These are phyloP conservation scores for Artomyces pyxidatus DNA, from an alignment of 768 basidiomycete genomes.

Conservation along the genomic window DNA sequence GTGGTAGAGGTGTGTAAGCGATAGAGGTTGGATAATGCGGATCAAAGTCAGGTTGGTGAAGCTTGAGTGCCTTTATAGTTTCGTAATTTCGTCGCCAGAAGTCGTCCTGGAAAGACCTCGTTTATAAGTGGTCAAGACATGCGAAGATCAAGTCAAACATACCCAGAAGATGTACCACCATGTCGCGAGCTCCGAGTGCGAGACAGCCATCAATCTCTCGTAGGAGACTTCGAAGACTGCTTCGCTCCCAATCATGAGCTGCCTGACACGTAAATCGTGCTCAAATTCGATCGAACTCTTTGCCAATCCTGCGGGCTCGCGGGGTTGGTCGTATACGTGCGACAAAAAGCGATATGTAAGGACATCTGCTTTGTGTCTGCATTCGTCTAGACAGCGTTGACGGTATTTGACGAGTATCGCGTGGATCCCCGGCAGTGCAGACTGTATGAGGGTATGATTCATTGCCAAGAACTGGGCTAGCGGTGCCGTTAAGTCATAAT, in stretches of 20 bases:
- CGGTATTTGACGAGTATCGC: constrained; percentile 44
- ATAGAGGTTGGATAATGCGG: constrained; percentile 66
- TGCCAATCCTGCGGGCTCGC: constrained; percentile 34
- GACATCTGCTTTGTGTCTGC: constrained; percentile 40
- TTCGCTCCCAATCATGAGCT: constrained; percentile 38
- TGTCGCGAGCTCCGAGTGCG: constrained; percentile 38
- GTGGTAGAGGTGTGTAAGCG: constrained; percentile 61
- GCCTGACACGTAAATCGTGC: constrained; percentile 45
- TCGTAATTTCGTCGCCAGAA: constrained; percentile 64
- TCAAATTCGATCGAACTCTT: constrained; percentile 41
- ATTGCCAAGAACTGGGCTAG: constrained; percentile 57
- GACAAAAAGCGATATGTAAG: constrained; percentile 59
- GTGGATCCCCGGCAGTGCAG: constrained; percentile 36
- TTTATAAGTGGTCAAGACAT: neutral
- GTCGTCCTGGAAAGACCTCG: constrained; percentile 46
- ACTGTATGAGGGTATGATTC: constrained; percentile 44
- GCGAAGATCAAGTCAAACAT: constrained; percentile 15
- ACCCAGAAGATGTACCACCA: constrained; percentile 86
- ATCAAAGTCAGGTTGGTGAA: constrained; percentile 53
- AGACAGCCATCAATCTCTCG: constrained; percentile 44
- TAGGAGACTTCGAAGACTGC: constrained; percentile 41
- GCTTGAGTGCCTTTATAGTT: constrained; percentile 41
- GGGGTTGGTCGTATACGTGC: constrained; percentile 50
- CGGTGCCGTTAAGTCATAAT: constrained; percentile 51
- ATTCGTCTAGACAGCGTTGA: constrained; percentile 38